Evolutionary conservation across 495 filamentous ascomycete genomes (phyloP).

Genomic region (Podospora bellae-mahoneyi): DNA sequence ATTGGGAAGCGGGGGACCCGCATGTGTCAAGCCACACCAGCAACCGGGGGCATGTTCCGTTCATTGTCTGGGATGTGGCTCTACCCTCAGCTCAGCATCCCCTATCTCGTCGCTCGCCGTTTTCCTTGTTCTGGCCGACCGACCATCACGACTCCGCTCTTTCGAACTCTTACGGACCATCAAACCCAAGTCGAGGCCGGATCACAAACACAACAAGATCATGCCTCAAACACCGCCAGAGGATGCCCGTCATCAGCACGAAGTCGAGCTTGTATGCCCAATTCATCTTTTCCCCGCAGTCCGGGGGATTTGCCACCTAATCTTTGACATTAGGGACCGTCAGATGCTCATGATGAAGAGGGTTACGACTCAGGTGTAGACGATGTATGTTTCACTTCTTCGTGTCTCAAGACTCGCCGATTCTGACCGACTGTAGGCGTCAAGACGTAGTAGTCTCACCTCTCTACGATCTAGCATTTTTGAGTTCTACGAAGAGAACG

Average conservation of each 20-base stretch:
- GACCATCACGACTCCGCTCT: background rate
- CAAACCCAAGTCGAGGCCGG: background rate
- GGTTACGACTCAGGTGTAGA: background rate
- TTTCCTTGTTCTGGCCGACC: background rate
- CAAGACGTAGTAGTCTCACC: background rate
- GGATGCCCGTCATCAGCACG: background rate
- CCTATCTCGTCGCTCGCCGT: background rate
- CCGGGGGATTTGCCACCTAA: background rate
- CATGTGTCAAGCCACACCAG: background rate
- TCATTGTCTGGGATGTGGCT: no score
- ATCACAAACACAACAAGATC: background rate
- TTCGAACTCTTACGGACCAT: background rate
- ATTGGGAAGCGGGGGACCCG: background rate
- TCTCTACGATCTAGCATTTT: slow-evolving; percentile 38
- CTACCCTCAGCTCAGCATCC: background rate
- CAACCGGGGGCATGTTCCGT: no score
- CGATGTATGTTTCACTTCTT: background rate
- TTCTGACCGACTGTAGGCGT: background rate
- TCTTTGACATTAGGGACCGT: background rate
- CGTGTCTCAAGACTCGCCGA: no score
- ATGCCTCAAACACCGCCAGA: background rate
- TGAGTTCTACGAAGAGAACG: slow-evolving; percentile 39
- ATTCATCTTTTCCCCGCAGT: background rate
- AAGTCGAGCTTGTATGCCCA: background rate
- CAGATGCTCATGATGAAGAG: background rate